phyloP scores from a whole-genome alignment of 352 stramenopile species.

The Phytophthora constricta region DNA sequence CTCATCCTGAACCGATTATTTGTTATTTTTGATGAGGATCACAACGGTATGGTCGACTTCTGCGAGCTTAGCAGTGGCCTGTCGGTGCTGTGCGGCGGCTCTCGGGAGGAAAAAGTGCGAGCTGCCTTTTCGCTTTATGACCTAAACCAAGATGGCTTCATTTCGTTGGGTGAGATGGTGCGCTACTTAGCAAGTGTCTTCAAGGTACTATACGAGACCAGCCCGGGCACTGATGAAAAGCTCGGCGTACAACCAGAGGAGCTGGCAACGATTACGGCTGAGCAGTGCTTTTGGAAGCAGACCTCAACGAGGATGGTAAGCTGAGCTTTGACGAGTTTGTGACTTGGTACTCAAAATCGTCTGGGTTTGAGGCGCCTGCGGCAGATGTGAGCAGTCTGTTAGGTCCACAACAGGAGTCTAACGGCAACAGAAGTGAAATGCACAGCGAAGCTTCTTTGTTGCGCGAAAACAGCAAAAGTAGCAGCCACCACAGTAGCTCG shows the following conservation, averaged over 20 bases:
- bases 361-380: slow-evolving; percentile 49
- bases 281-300: slow-evolving; percentile 88
- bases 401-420: slow-evolving; percentile 13
- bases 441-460: slow-evolving; percentile 16
- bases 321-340: slow-evolving; percentile 91
- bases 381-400: slow-evolving; percentile 40
- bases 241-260: slow-evolving; percentile 74
- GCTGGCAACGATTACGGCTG: slow-evolving; percentile 77
- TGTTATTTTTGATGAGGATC: slow-evolving; percentile 81
- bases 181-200: slow-evolving; percentile 88
- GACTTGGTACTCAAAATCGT: slow-evolving; percentile 78
- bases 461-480: slow-evolving; percentile 17
- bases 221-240: slow-evolving; percentile 56
- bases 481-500: slow-evolving; percentile 21
- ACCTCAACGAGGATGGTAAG: slow-evolving; percentile 81
- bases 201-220: slow-evolving; percentile 88
- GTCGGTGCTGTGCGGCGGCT: slow-evolving; percentile 82
- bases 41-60: slow-evolving; percentile 84
- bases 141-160: slow-evolving; percentile 86
- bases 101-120: slow-evolving; percentile 83
- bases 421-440: slow-evolving; percentile 23
- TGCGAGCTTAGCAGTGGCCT: slow-evolving; percentile 85
- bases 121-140: slow-evolving; percentile 90
- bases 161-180: slow-evolving; percentile 90
- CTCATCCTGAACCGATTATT: slow-evolving; percentile 84